These are phyloP conservation scores for Kwoniella europaea DNA, from an alignment of 768 basidiomycete genomes.

Conservation along the genomic window DNA sequence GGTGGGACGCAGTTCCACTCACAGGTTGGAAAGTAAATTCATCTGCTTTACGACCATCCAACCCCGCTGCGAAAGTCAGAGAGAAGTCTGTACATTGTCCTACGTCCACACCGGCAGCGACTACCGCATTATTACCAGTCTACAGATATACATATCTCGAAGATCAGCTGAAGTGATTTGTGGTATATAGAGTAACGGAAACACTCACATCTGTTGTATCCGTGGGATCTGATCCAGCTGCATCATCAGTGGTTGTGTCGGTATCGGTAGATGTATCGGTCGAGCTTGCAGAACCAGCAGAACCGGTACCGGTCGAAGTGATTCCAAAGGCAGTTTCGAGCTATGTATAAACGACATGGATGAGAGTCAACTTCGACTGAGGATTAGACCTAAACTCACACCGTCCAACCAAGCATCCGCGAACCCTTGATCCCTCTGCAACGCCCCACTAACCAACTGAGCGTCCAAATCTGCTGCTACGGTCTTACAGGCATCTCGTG, in stretches of 20 bases:
- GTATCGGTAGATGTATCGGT: conserved; percentile 18
- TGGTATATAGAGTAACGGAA: no score
- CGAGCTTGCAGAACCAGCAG: conserved; percentile 17
- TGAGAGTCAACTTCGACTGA: no score
- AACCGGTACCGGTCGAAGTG: conserved; percentile 22
- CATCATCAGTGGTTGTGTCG: conserved; percentile 6
- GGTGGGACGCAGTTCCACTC: conserved; percentile 39
- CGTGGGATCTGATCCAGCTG: background rate
- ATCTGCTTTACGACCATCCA: conserved; percentile 27
- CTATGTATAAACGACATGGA: no score
- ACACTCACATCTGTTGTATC: background rate
- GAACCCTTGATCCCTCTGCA: conserved; percentile 30
- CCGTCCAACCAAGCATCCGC: conserved; percentile 42
- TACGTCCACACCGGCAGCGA: conserved; percentile 35
- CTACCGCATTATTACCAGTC: background rate
- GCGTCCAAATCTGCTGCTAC: conserved; percentile 30
- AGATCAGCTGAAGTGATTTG: no score
- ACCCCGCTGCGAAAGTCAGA: conserved; percentile 36
- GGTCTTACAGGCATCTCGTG: conserved; percentile 33
- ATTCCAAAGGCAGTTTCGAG: conserved; percentile 40
- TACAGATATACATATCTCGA: no score
- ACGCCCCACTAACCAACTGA: conserved; percentile 21
- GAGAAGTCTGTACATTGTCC: conserved; percentile 45
- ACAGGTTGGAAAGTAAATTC: conserved; percentile 42
- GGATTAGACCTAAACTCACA: background rate